Evolutionary conservation across 1,284 basidiomycete species (phyloP).

Genomic region (Hortiboletus rubellus): DNA sequence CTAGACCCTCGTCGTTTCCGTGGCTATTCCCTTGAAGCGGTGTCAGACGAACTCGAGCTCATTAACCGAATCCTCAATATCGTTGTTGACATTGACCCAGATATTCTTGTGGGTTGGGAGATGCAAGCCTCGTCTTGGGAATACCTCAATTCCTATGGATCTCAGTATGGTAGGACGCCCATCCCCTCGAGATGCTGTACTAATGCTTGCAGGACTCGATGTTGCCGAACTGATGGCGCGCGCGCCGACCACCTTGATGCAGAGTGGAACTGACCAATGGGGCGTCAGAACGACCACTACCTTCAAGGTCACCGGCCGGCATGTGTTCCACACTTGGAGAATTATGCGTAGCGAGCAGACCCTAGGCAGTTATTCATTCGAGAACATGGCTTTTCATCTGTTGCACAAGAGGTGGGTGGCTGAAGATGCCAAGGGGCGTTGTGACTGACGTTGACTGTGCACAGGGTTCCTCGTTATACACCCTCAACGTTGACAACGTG

Average conservation of each 20-base stretch:
- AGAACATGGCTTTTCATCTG: constrained; percentile 85
- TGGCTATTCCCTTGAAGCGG: constrained; percentile 52
- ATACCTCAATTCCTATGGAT: constrained; percentile 75
- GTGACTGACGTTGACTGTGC: neutral
- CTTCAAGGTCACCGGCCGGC: constrained; percentile 84
- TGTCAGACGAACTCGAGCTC: constrained; percentile 78
- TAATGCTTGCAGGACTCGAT: constrained; percentile 57
- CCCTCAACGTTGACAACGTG: constrained; percentile 68
- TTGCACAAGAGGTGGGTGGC: constrained; percentile 62
- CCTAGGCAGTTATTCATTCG: constrained; percentile 83
- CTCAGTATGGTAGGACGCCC: constrained; percentile 52
- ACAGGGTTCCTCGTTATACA: constrained; percentile 78
- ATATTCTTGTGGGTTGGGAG: constrained; percentile 93
- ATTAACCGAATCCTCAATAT: constrained; percentile 80
- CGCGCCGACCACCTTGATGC: constrained; percentile 49
- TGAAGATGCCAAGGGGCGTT: neutral
- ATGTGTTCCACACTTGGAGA: constrained; percentile 92
- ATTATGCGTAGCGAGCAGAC: constrained; percentile 86
- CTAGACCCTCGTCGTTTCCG: constrained; percentile 44
- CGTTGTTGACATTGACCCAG: constrained; percentile 82
- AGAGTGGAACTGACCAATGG: constrained; percentile 64
- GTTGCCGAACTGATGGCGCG: constrained; percentile 69
- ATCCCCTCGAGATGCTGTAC: neutral
- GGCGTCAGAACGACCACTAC: constrained; percentile 75
- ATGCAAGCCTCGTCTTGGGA: constrained; percentile 90